These are phyloP conservation scores for Aspergillus hortae DNA, from an alignment of 2,329 filamentous ascomycete species.

Conservation along the genomic window DNA sequence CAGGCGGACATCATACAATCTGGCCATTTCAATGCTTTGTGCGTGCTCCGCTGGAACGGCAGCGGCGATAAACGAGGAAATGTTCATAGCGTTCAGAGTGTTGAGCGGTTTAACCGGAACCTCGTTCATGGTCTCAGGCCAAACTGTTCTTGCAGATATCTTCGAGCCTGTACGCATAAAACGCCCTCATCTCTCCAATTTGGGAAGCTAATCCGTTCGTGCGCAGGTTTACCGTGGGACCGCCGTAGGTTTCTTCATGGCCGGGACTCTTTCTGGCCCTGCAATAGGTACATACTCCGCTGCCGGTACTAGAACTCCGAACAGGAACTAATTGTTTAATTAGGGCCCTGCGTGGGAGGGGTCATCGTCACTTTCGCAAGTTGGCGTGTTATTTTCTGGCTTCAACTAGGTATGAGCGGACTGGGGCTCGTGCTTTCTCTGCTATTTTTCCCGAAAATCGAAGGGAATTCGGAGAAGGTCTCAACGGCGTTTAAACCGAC, in stretches of 20 bases:
- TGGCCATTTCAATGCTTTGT: constrained; percentile 31
- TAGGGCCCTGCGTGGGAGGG: constrained; percentile 61
- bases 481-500: constrained; percentile 23
- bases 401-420: constrained; percentile 67
- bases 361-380: constrained; percentile 71
- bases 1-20: constrained; percentile 29
- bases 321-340: too few species aligned
- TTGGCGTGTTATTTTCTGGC: constrained; percentile 76
- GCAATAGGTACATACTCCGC: constrained; percentile 22
- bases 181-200: not conserved
- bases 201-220: too few species aligned
- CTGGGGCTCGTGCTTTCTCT: constrained; percentile 57
- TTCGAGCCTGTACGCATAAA: constrained; percentile 30
- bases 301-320: too few species aligned
- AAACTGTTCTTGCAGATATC: constrained; percentile 39
- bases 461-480: constrained; percentile 37
- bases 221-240: constrained; percentile 38
- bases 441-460: constrained; percentile 67
- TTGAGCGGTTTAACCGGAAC: constrained; percentile 36
- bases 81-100: constrained; percentile 35
- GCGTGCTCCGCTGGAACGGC: constrained; percentile 32
- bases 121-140: constrained; percentile 38
- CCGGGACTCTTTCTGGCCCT: constrained; percentile 41
- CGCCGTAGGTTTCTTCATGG: constrained; percentile 43
- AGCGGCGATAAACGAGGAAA: constrained; percentile 26